Evolutionary conservation across 2,329 filamentous ascomycete species (phyloP), one percentile per base, ranked within the genome.

Genomic region (Leptodontidium sp.): DNA sequence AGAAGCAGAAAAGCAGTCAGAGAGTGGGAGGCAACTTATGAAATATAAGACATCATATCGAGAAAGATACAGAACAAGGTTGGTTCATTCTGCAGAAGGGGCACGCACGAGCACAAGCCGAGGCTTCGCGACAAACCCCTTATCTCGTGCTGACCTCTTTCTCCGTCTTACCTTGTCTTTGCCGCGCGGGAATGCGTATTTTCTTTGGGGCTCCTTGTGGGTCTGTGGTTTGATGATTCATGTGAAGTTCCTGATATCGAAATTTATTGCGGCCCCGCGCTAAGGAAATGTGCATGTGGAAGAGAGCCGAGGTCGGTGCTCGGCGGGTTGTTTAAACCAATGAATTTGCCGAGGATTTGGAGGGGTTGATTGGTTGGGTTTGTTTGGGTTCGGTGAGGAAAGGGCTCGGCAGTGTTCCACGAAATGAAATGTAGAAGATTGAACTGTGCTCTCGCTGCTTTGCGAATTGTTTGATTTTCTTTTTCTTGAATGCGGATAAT

Each of bases 41-140:
- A 63, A 52, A 61, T 29, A 55, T 26, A 26, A 64, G 29, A 57
- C 17, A 45, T 57, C 17, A 61, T 64, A 24, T 58, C 68, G 71
- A 70, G 57, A 70, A 70, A 70, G 38, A 64, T 50, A 69, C 32
- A 64, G 59, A 69, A 21, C 21, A 62, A 11, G 43, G 21, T 21
- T 59, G 43, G n/a, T 38, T 38, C 52, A 49, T 4, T 21, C 45
- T 6, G 63, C 47, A 47, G 64, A 65, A 61, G n/a, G 65, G 21
- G 21, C 21, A 21, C 21, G 21, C 21, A 21, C 21, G 21, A 21
- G 61, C 61, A 68, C 64, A 71, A 70, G 63, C 74, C 74, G 71
- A 73, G 73, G 74, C 66, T 67, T 61, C 68, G 68, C 72, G 69
- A 67, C 65, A 67, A 62, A 32, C 43, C 21, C 47, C 47, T 63